A percentile compares a stretch with the other conserved stretches of the same genome.
Evolutionary conservation across 2,329 filamentous ascomycete species (phyloP).

Genomic region (Ceratocystis colombiana): DNA sequence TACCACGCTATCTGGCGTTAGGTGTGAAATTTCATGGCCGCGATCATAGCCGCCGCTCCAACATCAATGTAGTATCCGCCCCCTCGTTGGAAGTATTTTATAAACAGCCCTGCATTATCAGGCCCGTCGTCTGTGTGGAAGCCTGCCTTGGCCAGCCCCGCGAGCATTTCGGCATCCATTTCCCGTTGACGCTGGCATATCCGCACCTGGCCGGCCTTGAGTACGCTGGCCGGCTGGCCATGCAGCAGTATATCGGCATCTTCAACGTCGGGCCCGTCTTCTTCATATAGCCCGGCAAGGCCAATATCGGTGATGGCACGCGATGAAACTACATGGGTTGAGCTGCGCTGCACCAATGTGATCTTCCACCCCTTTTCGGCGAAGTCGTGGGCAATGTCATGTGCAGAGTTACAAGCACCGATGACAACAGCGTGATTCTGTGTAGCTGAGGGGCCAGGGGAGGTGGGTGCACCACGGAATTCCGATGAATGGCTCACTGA

Average conservation of each 20-base stretch:
- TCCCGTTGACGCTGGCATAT: slow-evolving; percentile 32
- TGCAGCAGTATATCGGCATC: slow-evolving; percentile 55
- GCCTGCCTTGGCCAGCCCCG: slow-evolving; percentile 44
- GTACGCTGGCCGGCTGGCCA: slow-evolving; percentile 47
- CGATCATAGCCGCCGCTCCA: slow-evolving; percentile 51
- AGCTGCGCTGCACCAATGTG: slow-evolving; percentile 59
- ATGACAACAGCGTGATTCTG: slow-evolving; percentile 55
- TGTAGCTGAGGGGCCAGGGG: slow-evolving; percentile 28
- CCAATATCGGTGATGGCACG: slow-evolving; percentile 43
- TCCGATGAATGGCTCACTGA: slow-evolving; percentile 53
- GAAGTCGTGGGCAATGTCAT: slow-evolving; percentile 60
- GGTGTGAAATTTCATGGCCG: slow-evolving; percentile 43
- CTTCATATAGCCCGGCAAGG: slow-evolving; percentile 43
- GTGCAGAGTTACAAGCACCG: slow-evolving; percentile 57
- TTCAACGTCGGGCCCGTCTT: slow-evolving; percentile 49
- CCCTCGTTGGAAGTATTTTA: slow-evolving; percentile 55
- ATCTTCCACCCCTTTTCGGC: slow-evolving; percentile 56
- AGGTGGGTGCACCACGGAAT: slow-evolving; percentile 43
- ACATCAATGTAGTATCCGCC: slow-evolving; percentile 65
- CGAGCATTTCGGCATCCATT: slow-evolving; percentile 35
- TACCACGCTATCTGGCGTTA: slow-evolving; percentile 39
- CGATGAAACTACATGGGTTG: slow-evolving; percentile 53
- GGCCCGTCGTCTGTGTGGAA: slow-evolving; percentile 52
- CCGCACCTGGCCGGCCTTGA: slow-evolving; percentile 48
- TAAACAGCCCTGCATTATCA: slow-evolving; percentile 46